Conservation (phyloP, 2,329 filamentous ascomycete species). For the Alternaria sp. region DNA sequence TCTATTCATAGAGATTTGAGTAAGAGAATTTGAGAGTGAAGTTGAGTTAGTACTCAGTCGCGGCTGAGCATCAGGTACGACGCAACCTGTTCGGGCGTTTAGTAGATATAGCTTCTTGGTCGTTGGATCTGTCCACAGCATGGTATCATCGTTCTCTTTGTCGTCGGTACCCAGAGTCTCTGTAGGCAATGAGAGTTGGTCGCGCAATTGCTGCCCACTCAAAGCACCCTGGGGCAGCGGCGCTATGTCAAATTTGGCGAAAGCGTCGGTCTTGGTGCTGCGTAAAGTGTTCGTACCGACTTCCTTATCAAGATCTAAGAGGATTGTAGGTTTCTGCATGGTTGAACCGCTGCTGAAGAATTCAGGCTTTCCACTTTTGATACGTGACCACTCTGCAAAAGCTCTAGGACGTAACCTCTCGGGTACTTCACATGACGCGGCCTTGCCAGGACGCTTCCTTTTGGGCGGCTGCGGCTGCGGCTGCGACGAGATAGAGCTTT, state of each 20-base stretch:
- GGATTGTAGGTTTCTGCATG: slow-evolving; percentile 9
- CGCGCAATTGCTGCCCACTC: not conserved
- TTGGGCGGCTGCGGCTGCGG: slow-evolving; percentile 22
- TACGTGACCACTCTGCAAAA: slow-evolving; percentile 55
- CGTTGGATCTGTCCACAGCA: slow-evolving; percentile 69
- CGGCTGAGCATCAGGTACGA: slow-evolving; percentile 34
- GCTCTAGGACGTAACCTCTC: slow-evolving; percentile 20
- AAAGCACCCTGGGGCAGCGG: slow-evolving; percentile 27
- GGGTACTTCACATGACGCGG: not conserved
- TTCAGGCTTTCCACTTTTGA: slow-evolving; percentile 53
- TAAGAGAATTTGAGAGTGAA: slow-evolving; percentile 2
- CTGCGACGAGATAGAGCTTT: not conserved
- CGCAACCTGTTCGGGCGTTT: slow-evolving; percentile 65
- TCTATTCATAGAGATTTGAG: slow-evolving; percentile 37
- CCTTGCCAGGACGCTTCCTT: slow-evolving; percentile 27
- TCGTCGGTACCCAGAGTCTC: not conserved
- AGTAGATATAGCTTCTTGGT: slow-evolving; percentile 63
- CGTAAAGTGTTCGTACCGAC: not conserved
- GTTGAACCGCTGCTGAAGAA: slow-evolving; percentile 43
- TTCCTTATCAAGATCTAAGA: not conserved
- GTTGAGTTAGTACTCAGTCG: slow-evolving; percentile 18
- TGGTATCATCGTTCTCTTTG: slow-evolving; percentile 43
- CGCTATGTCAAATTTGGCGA: slow-evolving; percentile 21
- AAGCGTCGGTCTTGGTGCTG: not conserved
- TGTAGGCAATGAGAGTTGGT: not conserved